phyloP scores from a whole-genome alignment of 192 early-diverging fungal species.

The Coemansia sp. region DNA sequence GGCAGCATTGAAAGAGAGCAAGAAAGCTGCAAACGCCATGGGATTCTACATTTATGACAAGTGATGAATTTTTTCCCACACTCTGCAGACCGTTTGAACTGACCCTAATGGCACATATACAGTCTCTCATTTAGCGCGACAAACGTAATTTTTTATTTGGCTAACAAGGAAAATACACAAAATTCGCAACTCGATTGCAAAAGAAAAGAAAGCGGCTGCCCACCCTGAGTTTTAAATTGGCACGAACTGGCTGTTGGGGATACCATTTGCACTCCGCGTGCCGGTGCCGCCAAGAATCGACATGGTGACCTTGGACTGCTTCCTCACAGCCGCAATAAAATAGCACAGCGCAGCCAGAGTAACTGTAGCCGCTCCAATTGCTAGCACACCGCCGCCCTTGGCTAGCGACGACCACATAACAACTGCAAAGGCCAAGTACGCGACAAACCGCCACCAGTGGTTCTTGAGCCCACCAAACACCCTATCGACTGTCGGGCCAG shows the following conservation, averaged over 20 bases:
- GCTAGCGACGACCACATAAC: conserved; percentile 58
- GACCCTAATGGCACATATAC: too few species aligned
- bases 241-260: conserved; percentile 6
- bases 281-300: conserved; percentile 40
- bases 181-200: background rate
- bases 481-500: conserved; percentile 38
- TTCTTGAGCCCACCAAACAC: conserved; percentile 42
- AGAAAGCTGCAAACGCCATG: background rate
- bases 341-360: conserved; percentile 49
- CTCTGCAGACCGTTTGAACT: background rate
- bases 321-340: conserved; percentile 47
- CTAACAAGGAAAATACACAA: background rate
- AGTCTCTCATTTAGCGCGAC: too few species aligned
- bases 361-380: conserved; percentile 44
- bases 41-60: background rate
- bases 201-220: background rate
- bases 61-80: background rate
- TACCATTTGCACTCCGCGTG: conserved; percentile 8
- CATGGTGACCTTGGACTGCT: conserved; percentile 46
- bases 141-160: background rate
- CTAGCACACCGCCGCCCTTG: conserved; percentile 43
- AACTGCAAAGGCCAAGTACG: conserved; percentile 49
- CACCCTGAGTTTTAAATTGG: background rate
- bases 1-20: background rate
- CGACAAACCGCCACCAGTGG: conserved; percentile 52